Percentiles rank a stretch among this genome's conserved stretches.
Conservation (phyloP, 2,329 filamentous ascomycete species). For the Colletotrichum sidae region DNA sequence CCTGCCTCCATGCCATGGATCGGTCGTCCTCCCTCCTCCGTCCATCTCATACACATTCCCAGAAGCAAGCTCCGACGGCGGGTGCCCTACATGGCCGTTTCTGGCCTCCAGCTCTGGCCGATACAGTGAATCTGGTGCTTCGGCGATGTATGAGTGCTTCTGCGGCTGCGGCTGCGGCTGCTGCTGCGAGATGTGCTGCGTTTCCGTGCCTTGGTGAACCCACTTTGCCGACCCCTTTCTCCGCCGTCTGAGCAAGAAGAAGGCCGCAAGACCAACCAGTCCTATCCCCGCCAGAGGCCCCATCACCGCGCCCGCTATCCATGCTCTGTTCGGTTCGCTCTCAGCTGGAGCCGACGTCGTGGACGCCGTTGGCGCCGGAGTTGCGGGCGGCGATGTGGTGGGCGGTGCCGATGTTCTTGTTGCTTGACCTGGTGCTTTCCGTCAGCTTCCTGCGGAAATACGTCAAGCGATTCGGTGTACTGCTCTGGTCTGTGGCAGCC, state of each 20-base stretch:
- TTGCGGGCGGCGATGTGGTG: not conserved
- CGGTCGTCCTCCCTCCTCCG: not conserved
- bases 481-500: not conserved
- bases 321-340: constrained; percentile 1
- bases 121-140: not conserved
- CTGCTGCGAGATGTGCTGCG: not conserved
- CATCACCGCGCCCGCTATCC: constrained; percentile 15
- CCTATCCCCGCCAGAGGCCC: not conserved
- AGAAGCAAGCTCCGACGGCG: not conserved
- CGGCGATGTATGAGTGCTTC: not conserved
- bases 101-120: no score
- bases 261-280: not conserved
- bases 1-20: not conserved
- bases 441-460: not conserved
- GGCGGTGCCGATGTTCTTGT: not conserved
- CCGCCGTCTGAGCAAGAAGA: constrained; percentile 10
- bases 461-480: not conserved
- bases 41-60: not conserved
- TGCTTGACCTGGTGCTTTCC: not conserved
- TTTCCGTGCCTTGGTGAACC: not conserved
- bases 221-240: not conserved
- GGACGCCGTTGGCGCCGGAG: not conserved
- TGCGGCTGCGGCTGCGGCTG: not conserved
- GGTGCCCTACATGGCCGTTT: not conserved
- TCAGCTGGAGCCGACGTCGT: not conserved